Base-by-base conservation (phyloP, 2,329 filamentous ascomycete species). In the Aspergillus costaricaensis region DNA sequence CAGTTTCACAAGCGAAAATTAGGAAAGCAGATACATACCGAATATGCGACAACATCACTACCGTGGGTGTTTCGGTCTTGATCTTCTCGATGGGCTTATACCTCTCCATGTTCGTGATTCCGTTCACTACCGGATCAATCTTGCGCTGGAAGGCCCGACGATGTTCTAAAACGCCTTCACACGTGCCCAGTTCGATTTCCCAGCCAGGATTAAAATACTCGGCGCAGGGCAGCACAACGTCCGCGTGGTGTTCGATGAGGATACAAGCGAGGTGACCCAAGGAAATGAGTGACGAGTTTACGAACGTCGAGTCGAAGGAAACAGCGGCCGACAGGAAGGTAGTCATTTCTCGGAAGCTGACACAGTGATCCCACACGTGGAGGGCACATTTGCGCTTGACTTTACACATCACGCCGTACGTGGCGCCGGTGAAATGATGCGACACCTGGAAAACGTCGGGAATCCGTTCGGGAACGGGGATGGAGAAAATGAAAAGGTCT, bases 201-300 rank as follows among this genome's bases (percentile, higher is more conserved):
- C 85, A 87, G 50, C 83, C 84, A 3, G 85, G 85, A 63, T 87
- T 87, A 74, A 86, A 87, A 69, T 86, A 85, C 64, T 86, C 85
- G 32, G 80, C 79, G 67, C 80, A 85, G 8, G 83, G 82, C n/a
- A 84, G 72, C 50, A 84, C 77, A 19, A 85, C 81, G 67, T 87
- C 85, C 19, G 84, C 85, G 63, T 87, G 84, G 61, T 80, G 77
- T 55, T 64, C 62, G 17, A 64, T 62, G 9, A 64, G 59, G 2
- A 62, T 57, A n/a, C 62, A 62, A 5, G 62, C 55, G 12, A 64
- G 39, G 15, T 64, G 59, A 1, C 59, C 62, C 30, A 80, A 75
- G 14, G 77, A 64, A 3, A 64, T 75, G 52, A 81, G 65, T 15
- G 77, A 74, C 2, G 77, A 79, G 3, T 79, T 80, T 27, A 83